These are phyloP conservation scores for Exserohilum rostratum DNA, from an alignment of 2,329 filamentous ascomycete genomes.

Conservation along the genomic window DNA sequence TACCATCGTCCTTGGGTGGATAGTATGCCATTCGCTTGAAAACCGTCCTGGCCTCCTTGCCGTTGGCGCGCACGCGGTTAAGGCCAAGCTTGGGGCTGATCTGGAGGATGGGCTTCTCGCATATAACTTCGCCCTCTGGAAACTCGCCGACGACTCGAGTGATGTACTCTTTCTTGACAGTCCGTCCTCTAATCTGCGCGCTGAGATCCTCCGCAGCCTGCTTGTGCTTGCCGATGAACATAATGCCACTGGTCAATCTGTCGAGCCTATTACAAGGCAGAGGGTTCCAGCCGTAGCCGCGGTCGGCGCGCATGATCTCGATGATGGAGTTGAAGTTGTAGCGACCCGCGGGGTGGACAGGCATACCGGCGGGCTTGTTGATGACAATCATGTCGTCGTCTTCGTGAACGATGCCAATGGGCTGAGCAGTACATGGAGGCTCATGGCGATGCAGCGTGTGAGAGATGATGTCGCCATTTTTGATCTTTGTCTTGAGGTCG, in stretches of 20 bases:
- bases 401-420: constrained; percentile 85
- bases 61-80: constrained; percentile 91
- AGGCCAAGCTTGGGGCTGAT: constrained; percentile 95
- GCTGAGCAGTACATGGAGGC: constrained; percentile 82
- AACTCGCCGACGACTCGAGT: constrained; percentile 91
- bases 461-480: constrained; percentile 88
- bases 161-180: constrained; percentile 93
- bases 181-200: constrained; percentile 76
- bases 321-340: constrained; percentile 96
- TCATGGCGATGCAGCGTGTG: constrained; percentile 96
- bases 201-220: constrained; percentile 79
- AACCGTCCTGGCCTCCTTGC: constrained; percentile 86
- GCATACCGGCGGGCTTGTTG: constrained; percentile 93
- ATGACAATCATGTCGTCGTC: constrained; percentile 94
- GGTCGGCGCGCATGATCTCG: constrained; percentile 87
- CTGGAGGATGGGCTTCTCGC: constrained; percentile 89
- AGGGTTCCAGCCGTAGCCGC: constrained; percentile 63
- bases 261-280: constrained; percentile 91
- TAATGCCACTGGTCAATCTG: constrained; percentile 90
- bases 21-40: constrained; percentile 96
- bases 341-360: constrained; percentile 91
- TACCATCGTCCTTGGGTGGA: constrained; percentile 57
- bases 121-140: constrained; percentile 87
- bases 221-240: constrained; percentile 93
- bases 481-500: constrained; percentile 70